phyloP scores from a whole-genome alignment of 2,329 filamentous ascomycete genomes.

The Aspergillus sp. region DNA sequence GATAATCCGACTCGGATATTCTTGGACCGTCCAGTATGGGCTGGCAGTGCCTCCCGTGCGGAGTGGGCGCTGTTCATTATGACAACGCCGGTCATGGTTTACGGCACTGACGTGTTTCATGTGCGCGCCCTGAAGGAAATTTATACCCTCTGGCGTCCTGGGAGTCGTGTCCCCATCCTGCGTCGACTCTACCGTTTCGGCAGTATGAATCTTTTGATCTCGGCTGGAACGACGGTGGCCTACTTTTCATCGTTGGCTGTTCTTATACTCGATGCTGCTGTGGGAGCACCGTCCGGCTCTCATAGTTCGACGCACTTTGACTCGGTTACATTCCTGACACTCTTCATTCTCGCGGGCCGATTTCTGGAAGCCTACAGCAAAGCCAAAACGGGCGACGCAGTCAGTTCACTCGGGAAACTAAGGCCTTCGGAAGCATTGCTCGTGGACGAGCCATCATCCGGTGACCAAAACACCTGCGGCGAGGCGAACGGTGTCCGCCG shows the following conservation, averaged over 20 bases:
- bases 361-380: constrained; percentile 75
- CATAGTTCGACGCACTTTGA: constrained; percentile 69
- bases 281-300: constrained; percentile 33
- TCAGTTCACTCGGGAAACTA: constrained; percentile 67
- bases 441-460: constrained; percentile 28
- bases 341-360: constrained; percentile 65
- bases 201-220: constrained; percentile 93
- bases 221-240: constrained; percentile 75
- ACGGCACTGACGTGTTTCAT: constrained; percentile 79
- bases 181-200: constrained; percentile 84
- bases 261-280: constrained; percentile 51
- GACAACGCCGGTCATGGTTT: constrained; percentile 79
- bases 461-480: constrained; percentile 2
- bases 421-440: constrained; percentile 68
- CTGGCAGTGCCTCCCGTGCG: constrained; percentile 60
- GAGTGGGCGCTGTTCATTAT: constrained; percentile 74
- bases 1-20: constrained; percentile 51
- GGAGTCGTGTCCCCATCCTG: constrained; percentile 62
- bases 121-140: constrained; percentile 69
- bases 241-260: constrained; percentile 75
- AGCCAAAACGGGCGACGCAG: constrained; percentile 77
- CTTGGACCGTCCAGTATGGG: constrained; percentile 61
- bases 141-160: constrained; percentile 62
- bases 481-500: constrained; percentile 24
- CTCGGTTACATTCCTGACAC: constrained; percentile 80